Conservation (phyloP, 352 stramenopile genomes). For the Globisporangium cederbergense region DNA sequence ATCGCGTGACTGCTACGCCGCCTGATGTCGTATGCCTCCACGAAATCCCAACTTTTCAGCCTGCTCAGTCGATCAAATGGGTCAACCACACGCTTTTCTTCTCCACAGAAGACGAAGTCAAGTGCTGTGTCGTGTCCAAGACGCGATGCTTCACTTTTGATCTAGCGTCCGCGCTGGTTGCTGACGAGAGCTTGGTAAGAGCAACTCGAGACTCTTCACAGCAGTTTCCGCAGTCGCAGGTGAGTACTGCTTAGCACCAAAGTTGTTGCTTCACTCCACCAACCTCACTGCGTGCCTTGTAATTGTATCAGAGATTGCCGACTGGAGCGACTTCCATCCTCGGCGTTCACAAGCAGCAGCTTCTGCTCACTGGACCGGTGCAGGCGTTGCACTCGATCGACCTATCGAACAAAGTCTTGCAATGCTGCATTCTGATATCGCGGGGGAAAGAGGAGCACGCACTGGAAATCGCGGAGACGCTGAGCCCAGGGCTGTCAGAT, state of each 20-base stretch:
- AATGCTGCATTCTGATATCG: conserved; percentile 64
- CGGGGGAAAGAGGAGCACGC: conserved; percentile 43
- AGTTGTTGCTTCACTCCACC: too few species aligned
- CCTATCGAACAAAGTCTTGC: conserved; percentile 58
- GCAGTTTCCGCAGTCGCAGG: conserved; percentile 49
- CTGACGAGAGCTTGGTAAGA: conserved; percentile 4
- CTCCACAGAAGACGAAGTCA: conserved; percentile 50
- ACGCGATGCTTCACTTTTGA: conserved; percentile 55
- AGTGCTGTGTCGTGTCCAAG: conserved; percentile 60
- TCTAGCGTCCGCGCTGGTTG: conserved; percentile 40
- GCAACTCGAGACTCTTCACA: conserved; percentile 18
- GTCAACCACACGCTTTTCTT: conserved; percentile 73
- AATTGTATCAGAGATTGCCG: conserved; percentile 30
- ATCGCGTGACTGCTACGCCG: conserved; percentile 26
- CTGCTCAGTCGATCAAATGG: conserved; percentile 49
- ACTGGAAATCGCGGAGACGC: conserved; percentile 33
- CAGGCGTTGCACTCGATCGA: conserved; percentile 52
- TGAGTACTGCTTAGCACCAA: conserved; percentile 9
- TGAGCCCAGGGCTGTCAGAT: conserved; percentile 36
- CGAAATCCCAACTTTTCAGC: conserved; percentile 44
- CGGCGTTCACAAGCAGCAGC: conserved; percentile 41
- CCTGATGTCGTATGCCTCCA: conserved; percentile 41
- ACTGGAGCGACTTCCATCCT: conserved; percentile 44
- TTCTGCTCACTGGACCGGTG: conserved; percentile 44
- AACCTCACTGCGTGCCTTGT: neutral